A percentile compares a stretch with the other conserved stretches of the same genome.
Conservation (phyloP, 495 filamentous ascomycete genomes). For the Thermochaetoides thermophila region DNA sequence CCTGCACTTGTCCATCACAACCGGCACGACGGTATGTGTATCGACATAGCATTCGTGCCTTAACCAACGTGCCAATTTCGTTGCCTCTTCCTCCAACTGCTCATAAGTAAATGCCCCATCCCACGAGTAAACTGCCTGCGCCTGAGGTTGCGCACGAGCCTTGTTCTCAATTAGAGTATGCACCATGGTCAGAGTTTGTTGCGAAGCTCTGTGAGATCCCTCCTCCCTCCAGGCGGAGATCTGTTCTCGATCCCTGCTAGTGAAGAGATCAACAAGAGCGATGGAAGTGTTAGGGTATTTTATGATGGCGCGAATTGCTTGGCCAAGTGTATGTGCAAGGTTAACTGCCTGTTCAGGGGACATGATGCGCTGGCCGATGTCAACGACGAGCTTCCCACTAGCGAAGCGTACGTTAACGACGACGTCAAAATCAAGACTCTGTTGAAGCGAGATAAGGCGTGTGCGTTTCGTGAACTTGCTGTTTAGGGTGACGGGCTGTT, state of each 20-base stretch:
- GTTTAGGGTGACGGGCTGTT: constrained; percentile 22
- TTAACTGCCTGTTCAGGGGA: constrained; percentile 24
- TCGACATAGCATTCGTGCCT: constrained; percentile 27
- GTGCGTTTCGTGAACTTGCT: constrained; percentile 23
- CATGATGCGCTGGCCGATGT: constrained; percentile 30
- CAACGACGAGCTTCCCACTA: constrained; percentile 22
- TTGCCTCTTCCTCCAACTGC: constrained; percentile 24
- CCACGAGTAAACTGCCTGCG: constrained; percentile 30
- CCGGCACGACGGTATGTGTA: constrained; percentile 28
- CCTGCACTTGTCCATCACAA: constrained; percentile 30
- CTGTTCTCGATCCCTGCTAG: constrained; percentile 27
- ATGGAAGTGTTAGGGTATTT: constrained; percentile 19
- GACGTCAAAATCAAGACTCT: constrained; percentile 30
- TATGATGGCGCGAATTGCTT: constrained; percentile 28
- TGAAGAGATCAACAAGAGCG: constrained; percentile 29
- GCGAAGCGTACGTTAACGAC: constrained; percentile 26
- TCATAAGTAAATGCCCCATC: constrained; percentile 30
- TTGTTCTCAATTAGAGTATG: constrained; percentile 24
- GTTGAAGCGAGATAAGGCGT: constrained; percentile 23
- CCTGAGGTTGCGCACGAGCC: constrained; percentile 19
- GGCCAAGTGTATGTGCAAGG: constrained; percentile 28
- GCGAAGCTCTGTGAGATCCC: constrained; percentile 6
- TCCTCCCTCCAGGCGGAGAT: constrained; percentile 26
- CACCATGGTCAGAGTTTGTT: constrained; percentile 15
- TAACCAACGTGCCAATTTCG: constrained; percentile 26